Evolutionary conservation across 2,329 filamentous ascomycete species (phyloP), one percentile per base, ranked within the genome.

Genomic region (Claviceps sorghi): DNA sequence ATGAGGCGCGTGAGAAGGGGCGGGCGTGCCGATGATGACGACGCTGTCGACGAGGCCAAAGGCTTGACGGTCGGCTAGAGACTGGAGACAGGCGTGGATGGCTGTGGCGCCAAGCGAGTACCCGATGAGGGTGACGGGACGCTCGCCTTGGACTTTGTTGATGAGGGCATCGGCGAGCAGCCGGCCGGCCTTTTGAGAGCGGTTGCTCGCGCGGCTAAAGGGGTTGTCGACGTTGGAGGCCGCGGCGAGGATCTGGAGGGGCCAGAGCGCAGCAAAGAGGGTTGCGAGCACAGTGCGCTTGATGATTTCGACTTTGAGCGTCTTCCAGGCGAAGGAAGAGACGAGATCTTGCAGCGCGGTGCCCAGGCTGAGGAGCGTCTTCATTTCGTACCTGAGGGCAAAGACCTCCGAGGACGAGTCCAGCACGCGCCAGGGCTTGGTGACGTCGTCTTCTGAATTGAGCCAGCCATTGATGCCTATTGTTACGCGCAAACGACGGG

Each of bases 391-490:
- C 3, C 87, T 79, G 6, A 95, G 71, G 1, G 88, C 89, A 62
- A 95, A 95, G 0, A 86, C 82, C 65, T 95, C 90, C 1, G 84
- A 77, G 15, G 51, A 51, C 34, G 78, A 71, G 2, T 80, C 79
- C 13, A 95, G 73, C 32, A 84, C 82, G 34, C 79, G 77, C 90
- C 90, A 96, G 0, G 90, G 89, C 56, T 79, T 78, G 5, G 84
- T 77, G 29, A 95, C 79, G 58, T 95, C 88, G 32, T 84, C 78
- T 57, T 86, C 80, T 8, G 80, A 74, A 2, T 78, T 83, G 13
- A 95, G 74, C 90, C 89, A 95, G 38, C 90, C 90, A 54, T 88
- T 91, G 57, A 95, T 81, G 9, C 87, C 88, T 53, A 96, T 87
- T 0, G 86, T 89, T 3, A 96, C 83, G 11, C 88, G 79, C 3